Base-by-base conservation (phyloP, 108 stramenopile genomes). In the Discostella pseudostelligera region DNA sequence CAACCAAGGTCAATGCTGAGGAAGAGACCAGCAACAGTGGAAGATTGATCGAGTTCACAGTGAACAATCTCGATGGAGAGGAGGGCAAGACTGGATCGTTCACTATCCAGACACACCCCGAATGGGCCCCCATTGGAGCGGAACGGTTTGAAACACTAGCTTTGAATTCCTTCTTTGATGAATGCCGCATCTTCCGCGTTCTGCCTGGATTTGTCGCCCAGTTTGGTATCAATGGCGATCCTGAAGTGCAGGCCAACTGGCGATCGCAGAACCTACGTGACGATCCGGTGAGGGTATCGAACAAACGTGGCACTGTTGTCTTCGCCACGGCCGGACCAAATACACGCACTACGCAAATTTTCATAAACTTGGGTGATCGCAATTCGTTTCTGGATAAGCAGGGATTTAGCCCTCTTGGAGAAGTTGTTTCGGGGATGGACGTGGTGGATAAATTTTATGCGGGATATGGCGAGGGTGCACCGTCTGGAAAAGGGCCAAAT, bases 251-350 rank as follows among this genome's bases (percentile, higher is more conserved):
- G 63, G 73, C 78, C 60, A 81, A 84, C 42, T 90, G 87, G 87
- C 70, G 84, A 59, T 70, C 78, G 10, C 63, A 46, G 20, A 79
- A 44, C 43, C 65, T 92, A 28, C 43, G 39, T 39, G 96, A 97
- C 60, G 96, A 97, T 74, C 94, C 93, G 3, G 93, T 94, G 36
- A 79, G 60, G 32, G 91, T 89, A 21, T 47, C 72, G 61, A 97
- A 97, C 71, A 81, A 49, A 32, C 73, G 88, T 20, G 94, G 93
- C 7, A 94, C 91, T 16, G 75, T 96, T 7, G 88, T 88, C 26
- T 97, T 94, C 80, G 95, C 97, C 2, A 96, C 92, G 5, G 87
- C 92, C 11, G 97, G 97, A 17, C 83, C 87, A 0, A 87, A 94
- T 59, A 90, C 90, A 7, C 81, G 96, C 24, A 96, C 95, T 4